Evolutionary conservation across 2,329 filamentous ascomycete genomes (phyloP), one percentile per base, ranked within the genome.

Genomic region (Ophiocordyceps unilateralis): DNA sequence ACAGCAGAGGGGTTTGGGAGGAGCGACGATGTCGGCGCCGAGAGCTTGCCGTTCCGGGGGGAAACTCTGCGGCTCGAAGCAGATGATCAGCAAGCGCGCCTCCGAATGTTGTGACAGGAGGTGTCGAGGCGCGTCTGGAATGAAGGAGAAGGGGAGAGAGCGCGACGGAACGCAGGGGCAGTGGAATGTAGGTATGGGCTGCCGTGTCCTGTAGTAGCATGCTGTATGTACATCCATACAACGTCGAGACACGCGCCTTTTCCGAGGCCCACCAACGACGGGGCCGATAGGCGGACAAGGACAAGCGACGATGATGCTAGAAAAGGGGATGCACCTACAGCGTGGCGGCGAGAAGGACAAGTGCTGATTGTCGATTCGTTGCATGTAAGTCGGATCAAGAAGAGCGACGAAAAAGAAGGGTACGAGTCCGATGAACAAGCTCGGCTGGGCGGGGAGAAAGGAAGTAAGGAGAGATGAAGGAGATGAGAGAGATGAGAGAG

Each of bases 81-180:
- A 9, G 19, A 15, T 21, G 10, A n/a, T 23, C 37, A 39, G 22
- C 22, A 42, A 37, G 41, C 43, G 43, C 44, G 44, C 41, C 38
- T 45, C 23, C 21, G 39, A 32, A 46, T 52, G 45, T 52, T 51
- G 46, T 49, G 48, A 43, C 32, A 46, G 44, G 45, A 41, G 39
- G 42, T 28, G 42, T 43, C 32, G 26, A 42, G 41, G 43, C 45
- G 47, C 43, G 49, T 46, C 44, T 52, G 50, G 50, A 53, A 53
- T 53, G 51, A 44, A 39, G 45, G 44, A 45, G 40, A 37, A n/a
- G 44, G 43, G 40, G 28, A 30, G 24, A 34, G 44, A 43, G 11
- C 32, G 41, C 21, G 41, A 46, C 44, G 49, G 47, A 47, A 45
- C 45, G 45, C 42, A 45, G 47, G 44, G 40, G 40, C 30, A 19